Evolutionary conservation across 2,329 filamentous ascomycete species (phyloP).

Genomic region (Calonectria hawksworthii): DNA sequence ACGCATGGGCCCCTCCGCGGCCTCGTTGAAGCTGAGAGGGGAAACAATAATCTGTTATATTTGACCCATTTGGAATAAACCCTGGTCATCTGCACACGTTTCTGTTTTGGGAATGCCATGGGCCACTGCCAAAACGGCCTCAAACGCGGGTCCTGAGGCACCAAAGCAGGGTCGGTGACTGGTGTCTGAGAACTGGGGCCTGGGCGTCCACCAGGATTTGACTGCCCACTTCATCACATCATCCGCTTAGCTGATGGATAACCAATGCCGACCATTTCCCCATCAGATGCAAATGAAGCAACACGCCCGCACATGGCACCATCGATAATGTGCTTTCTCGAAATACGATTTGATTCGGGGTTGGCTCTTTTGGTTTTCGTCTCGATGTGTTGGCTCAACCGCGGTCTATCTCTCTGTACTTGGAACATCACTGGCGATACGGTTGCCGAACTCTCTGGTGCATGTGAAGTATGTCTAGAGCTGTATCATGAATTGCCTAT

Average conservation of each 20-base stretch:
- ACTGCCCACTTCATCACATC: constrained; percentile 20
- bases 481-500: not conserved
- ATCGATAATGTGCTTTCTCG: not conserved
- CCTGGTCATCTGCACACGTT: constrained; percentile 39
- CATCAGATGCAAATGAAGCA: not conserved
- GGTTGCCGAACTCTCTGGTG: not conserved
- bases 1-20: constrained; percentile 35
- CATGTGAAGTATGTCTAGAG: not conserved
- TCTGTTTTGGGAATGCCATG: constrained; percentile 47
- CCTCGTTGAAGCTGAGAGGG: constrained; percentile 1
- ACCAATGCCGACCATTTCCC: not conserved
- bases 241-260: not conserved
- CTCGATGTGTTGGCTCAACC: too few species aligned
- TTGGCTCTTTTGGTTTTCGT: not conserved
- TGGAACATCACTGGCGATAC: not conserved
- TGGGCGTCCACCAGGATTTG: constrained; percentile 34
- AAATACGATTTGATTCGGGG: not conserved
- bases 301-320: constrained; percentile 48
- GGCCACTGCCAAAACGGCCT: constrained; percentile 31
- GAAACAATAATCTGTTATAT: constrained; percentile 11
- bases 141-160: constrained; percentile 29
- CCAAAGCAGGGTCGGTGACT: constrained; percentile 13
- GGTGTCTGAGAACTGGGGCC: constrained; percentile 22
- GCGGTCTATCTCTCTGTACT: not conserved
- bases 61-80: constrained; percentile 29